phyloP scores from a whole-genome alignment of 345 rosid species.

The Geranium rotundifolium region DNA sequence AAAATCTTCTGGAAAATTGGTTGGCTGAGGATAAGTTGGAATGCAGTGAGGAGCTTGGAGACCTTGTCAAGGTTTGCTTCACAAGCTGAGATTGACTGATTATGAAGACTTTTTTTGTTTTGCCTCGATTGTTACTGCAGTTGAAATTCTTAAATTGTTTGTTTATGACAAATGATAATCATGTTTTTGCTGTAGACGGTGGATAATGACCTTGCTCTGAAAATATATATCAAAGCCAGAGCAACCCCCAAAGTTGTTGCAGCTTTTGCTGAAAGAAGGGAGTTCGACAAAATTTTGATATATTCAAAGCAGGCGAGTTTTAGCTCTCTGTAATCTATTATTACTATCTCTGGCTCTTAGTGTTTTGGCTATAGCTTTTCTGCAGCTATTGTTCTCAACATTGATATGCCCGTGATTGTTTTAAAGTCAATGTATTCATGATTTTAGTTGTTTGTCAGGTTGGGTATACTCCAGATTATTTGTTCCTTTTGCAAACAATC shows the following conservation, averaged over 20 bases:
- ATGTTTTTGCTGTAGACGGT: conserved; percentile 51
- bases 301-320: conserved; percentile 79
- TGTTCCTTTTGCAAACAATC: conserved; percentile 97
- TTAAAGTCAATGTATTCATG: neutral
- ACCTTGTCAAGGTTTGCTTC: conserved; percentile 89
- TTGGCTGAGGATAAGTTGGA: conserved; percentile 96
- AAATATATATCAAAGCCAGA: conserved; percentile 91
- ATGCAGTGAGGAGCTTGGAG: conserved; percentile 98
- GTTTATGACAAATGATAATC: neutral
- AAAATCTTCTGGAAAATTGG: conserved; percentile 95
- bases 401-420: neutral
- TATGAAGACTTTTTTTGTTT: neutral
- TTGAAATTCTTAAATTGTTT: neutral
- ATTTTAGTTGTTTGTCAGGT: conserved; percentile 36
- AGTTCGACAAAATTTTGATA: conserved; percentile 86
- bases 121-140: neutral
- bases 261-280: conserved; percentile 96
- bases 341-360: no score
- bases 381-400: neutral
- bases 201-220: conserved; percentile 94
- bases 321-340: neutral
- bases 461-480: conserved; percentile 93
- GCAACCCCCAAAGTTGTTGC: conserved; percentile 98
- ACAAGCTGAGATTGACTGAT: neutral
- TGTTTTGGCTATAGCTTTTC: neutral